phyloP scores from a whole-genome alignment of 176 grass and related monocot species.

The Cenchrus purpureus region DNA sequence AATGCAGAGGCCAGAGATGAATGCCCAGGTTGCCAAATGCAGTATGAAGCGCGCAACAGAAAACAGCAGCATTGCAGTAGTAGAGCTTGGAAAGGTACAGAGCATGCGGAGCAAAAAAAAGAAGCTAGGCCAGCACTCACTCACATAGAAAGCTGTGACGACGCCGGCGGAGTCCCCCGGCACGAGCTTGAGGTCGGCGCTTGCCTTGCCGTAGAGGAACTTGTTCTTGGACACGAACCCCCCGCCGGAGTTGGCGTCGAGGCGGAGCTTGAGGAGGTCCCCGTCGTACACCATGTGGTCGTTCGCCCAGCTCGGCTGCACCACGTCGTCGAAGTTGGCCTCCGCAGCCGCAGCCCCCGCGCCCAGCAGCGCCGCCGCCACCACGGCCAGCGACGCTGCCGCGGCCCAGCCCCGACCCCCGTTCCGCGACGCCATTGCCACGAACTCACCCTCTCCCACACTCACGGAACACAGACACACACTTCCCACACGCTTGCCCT shows the following conservation, averaged over 20 bases:
- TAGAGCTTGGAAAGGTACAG: not conserved
- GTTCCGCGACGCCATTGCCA: not conserved
- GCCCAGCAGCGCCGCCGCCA: not conserved
- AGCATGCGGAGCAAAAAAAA: not conserved
- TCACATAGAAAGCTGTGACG: constrained; percentile 98
- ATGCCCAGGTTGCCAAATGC: not conserved
- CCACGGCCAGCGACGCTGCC: not conserved
- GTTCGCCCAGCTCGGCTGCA: constrained; percentile 96
- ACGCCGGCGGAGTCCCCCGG: constrained; percentile 88
- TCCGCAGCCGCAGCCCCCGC: not conserved
- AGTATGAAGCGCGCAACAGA: not conserved
- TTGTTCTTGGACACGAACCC: constrained; percentile 79
- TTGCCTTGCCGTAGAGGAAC: constrained; percentile 82
- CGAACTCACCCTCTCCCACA: too few relatives aligned
- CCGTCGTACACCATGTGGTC: constrained; percentile 91
- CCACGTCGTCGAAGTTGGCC: constrained; percentile 75
- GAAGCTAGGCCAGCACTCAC: constrained; percentile 24
- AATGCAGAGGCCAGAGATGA: not conserved
- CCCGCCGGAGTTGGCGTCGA: constrained; percentile 71
- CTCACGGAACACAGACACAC: too few relatives aligned
- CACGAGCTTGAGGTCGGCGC: constrained; percentile 86
- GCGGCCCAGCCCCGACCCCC: not conserved
- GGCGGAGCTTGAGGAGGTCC: constrained; percentile 88
- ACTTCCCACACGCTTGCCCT: too few relatives aligned
- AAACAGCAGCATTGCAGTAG: not conserved